Base-by-base conservation (phyloP, 1,284 basidiomycete genomes). In the Leccinum huronense region DNA sequence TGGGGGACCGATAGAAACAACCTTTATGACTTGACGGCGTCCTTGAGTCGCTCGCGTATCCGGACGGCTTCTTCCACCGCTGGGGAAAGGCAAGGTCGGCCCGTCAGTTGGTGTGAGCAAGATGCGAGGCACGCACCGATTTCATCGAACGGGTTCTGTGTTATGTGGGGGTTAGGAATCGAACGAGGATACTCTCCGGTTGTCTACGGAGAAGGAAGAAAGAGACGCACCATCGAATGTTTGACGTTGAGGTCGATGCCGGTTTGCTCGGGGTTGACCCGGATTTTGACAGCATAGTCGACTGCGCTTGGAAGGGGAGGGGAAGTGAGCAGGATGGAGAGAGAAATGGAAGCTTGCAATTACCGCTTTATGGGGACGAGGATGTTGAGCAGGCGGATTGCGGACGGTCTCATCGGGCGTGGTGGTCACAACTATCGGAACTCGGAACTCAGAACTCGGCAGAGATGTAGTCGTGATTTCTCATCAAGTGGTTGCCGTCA, bases 31-130 rank as follows among this genome's bases (percentile, higher is more conserved):
- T 90, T 88, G 69, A 97, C 86, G 16, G 81, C 80, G 67, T 89
- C 88, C 71, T 88, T 88, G 73, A 90, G 83, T 69, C 86, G 86
- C 77, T 98, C 95, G 53, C 95, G 91, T 57, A 98, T 81, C 63
- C 95, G 90, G 63, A 99, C 90, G 61, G 97, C 97, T 79, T 99
- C 97, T 80, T 99, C 97, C 58, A 99, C 94, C 61, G 97, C 97
- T 98, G 56, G 19, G 19, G 38, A 23, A 19, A 9, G 14, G 9
- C 19, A 19, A 51, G 51, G 9, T 23, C n/a, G n/a, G n/a, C 10
- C 31, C 7, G 55, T 68, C 27, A 62, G 57, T 31, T 13, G 33
- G 27, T 2, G 16, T n/a, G 23, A 27, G 3, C 16, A n/a, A 14
- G 40, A 58, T 23, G 38, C 7, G 11, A n/a, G 14, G 30, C 48